These are phyloP conservation scores for Metschnikowia colocasiae DNA, from an alignment of 805 yeast species.

Conservation along the genomic window DNA sequence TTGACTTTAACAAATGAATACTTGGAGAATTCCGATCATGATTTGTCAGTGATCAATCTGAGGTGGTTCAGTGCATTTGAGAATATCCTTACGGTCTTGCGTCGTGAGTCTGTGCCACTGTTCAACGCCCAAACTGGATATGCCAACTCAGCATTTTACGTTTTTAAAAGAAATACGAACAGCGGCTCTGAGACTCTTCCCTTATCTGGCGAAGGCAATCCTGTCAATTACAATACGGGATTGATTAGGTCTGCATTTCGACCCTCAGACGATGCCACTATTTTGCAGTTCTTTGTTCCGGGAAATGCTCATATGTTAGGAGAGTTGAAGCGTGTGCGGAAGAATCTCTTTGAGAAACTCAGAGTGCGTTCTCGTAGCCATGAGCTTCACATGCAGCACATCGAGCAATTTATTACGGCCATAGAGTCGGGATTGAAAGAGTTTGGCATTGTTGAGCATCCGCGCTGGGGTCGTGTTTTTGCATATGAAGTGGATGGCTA, in stretches of 20 bases:
- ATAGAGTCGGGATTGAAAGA: conserved; percentile 56
- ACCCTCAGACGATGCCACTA: conserved; percentile 85
- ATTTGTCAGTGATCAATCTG: conserved; percentile 43
- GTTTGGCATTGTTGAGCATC: conserved; percentile 66
- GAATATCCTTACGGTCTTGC: conserved; percentile 48
- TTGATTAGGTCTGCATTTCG: conserved; percentile 78
- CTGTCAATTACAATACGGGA: conserved; percentile 68
- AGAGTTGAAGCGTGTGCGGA: conserved; percentile 46
- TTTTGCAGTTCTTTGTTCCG: conserved; percentile 77
- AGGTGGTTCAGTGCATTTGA: conserved; percentile 60
- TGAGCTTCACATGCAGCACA: conserved; percentile 15
- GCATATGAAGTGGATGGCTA: conserved; percentile 91
- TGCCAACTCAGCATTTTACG: conserved; percentile 49
- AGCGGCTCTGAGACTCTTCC: conserved; percentile 80
- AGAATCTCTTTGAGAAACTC: conserved; percentile 20
- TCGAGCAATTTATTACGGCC: conserved; percentile 35
- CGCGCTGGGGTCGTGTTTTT: conserved; percentile 67
- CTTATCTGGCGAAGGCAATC: conserved; percentile 77
- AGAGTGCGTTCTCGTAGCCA: conserved; percentile 15
- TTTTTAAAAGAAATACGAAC: conserved; percentile 70
- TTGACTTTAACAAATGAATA: conserved; percentile 72
- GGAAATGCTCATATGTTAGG: conserved; percentile 75
- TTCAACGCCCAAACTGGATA: conserved; percentile 49
- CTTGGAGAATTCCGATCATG: conserved; percentile 48
- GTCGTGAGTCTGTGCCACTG: conserved; percentile 60